Evolutionary conservation across 768 basidiomycete genomes (phyloP), one percentile per base, ranked within the genome.

Genomic region (Tephrocybe sp.): DNA sequence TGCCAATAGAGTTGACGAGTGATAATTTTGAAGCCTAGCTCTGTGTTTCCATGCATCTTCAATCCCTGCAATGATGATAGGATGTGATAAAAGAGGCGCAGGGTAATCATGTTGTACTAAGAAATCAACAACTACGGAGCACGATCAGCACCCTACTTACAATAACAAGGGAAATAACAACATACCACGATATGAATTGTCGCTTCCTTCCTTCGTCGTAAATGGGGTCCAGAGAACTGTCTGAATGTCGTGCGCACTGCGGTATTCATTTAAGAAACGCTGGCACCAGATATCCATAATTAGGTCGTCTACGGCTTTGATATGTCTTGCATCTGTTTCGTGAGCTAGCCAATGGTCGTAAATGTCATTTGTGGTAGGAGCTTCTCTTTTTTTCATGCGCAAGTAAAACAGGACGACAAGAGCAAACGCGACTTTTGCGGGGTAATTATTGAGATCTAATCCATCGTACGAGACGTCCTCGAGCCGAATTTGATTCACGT

Each of bases 151-250:
- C 38, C 13, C 8, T 32, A 35, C 19, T 14, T 14, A 11, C 19
- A 26, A 26, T 26, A 26, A 26, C 12, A 40, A 23, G 9, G 22
- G 45, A 49, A 42, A 38, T 13, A 39, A 26, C 16, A 14, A 51
- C 65, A 38, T 53, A 69, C 75, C 75, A 65, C 71, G 63, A 30
- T 65, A 45, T 23, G 48, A 22, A 17, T 45, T 46, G 4, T 39
- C 3, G 7, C 56, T 57, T 17, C 54, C 60, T 12, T 68, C 62
- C 40, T 68, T 63, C 22, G 69, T 49, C 3, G 67, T 67, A 51
- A 80, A 80, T 9, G 61, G 50, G 5, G 68, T 65, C 82, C 82
- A 84, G 22, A 84, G 60, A 12, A 75, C 66, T 4, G 69, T 68
- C 44, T 79, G 70, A 14, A 84, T 66, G 47, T 82, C 75, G 19